Percentiles rank a stretch among this genome's conserved stretches.
Conservation (phyloP, 345 rosid species). For the Sonneratia alba region DNA sequence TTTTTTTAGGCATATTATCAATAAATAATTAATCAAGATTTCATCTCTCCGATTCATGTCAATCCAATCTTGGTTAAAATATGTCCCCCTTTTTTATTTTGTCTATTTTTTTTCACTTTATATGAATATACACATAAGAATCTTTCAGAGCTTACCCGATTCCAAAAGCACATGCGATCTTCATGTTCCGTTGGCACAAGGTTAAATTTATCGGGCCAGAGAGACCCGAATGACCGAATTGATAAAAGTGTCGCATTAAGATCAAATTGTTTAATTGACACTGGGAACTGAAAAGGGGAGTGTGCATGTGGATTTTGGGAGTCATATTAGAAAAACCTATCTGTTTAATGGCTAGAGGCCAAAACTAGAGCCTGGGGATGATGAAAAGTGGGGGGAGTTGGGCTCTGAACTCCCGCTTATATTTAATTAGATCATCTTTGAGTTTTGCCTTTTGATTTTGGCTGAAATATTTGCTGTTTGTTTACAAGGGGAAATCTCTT, state of each 20-base stretch:
- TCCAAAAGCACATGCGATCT: not conserved
- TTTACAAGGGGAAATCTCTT: no score
- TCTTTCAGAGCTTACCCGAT: not conserved
- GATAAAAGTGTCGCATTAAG: not conserved
- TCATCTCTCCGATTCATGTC: not conserved
- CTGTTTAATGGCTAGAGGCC: not conserved
- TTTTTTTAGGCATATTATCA: conserved; percentile 1
- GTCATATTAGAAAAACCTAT: not conserved
- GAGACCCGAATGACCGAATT: not conserved
- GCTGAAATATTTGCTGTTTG: not conserved
- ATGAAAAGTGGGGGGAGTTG: conserved; percentile 1
- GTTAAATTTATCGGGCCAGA: not conserved
- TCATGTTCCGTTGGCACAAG: not conserved
- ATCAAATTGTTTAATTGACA: not conserved
- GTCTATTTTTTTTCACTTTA: not conserved
- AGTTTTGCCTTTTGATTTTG: not conserved
- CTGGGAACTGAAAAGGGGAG: conserved; percentile 4
- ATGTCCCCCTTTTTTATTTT: no score
- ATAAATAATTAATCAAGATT: not conserved
- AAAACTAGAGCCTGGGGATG: conserved; percentile 4
- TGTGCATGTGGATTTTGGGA: conserved; percentile 10
- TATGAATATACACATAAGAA: not conserved
- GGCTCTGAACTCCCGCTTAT: not conserved
- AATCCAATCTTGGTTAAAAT: no score
- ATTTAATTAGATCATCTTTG: not conserved